phyloP scores from a whole-genome alignment of 495 filamentous ascomycete genomes.

The Massariosphaeria phaeospora region DNA sequence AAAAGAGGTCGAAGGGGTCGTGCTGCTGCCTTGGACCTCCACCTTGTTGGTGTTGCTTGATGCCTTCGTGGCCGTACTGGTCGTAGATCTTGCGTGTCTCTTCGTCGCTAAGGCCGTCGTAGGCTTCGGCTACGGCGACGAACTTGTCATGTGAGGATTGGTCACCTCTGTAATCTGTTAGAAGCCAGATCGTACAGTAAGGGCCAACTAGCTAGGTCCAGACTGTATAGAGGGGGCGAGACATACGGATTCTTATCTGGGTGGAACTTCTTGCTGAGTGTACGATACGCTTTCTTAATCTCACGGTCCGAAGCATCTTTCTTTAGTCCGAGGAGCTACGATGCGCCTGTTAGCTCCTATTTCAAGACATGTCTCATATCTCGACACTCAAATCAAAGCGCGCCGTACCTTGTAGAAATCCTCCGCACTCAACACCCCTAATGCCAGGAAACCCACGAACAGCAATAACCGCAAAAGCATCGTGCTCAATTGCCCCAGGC shows the following conservation, averaged over 20 bases:
- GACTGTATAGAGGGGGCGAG: too few species aligned
- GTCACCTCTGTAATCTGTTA: conserved; percentile 67
- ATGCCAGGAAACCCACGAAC: conserved; percentile 18
- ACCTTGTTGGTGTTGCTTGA: conserved; percentile 75
- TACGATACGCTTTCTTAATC: conserved; percentile 94
- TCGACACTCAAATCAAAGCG: background rate
- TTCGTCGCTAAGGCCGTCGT: conserved; percentile 81
- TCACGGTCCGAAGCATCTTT: conserved; percentile 79
- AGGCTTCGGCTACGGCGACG: conserved; percentile 90
- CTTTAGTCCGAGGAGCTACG: conserved; percentile 71
- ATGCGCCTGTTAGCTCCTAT: conserved; percentile 5
- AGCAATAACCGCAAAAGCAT: conserved; percentile 29
- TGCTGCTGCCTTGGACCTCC: conserved; percentile 59
- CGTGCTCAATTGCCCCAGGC: conserved; percentile 8
- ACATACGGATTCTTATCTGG: conserved; percentile 97
- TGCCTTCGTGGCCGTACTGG: conserved; percentile 86
- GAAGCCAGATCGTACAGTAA: too few species aligned
- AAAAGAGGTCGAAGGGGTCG: conserved; percentile 97
- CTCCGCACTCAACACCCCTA: conserved; percentile 52
- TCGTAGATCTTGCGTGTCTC: conserved; percentile 90
- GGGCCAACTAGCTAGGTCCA: too few species aligned
- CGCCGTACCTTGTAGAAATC: conserved; percentile 83
- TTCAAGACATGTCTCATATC: background rate
- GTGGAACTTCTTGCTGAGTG: conserved; percentile 90
- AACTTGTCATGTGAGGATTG: conserved; percentile 82